phyloP scores from a whole-genome alignment of 805 yeast species.

The Wickerhamomyces xylosicus region DNA sequence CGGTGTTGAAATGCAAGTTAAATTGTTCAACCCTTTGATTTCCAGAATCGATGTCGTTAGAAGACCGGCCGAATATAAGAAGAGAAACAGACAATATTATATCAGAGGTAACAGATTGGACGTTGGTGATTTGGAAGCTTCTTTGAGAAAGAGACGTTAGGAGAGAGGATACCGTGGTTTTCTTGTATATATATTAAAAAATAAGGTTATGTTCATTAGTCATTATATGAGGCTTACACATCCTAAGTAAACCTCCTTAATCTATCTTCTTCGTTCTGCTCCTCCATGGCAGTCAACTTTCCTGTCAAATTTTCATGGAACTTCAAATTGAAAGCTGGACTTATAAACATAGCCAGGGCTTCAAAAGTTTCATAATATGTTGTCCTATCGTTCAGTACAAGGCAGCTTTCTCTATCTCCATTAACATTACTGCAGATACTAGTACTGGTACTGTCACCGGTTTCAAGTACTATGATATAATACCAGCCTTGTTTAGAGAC shows the following conservation, averaged over 20 bases:
- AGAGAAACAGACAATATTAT: slow-evolving; percentile 82
- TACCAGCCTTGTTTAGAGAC: background rate
- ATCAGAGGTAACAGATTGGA: slow-evolving; percentile 73
- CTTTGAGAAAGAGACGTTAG: slow-evolving; percentile 21
- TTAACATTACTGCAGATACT: too few species aligned
- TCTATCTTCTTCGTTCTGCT: background rate
- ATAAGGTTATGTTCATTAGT: too few species aligned
- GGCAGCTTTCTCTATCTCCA: too few species aligned
- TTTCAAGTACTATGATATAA: too few species aligned
- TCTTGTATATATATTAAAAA: too few species aligned
- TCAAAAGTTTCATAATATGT: background rate
- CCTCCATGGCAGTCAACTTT: too few species aligned
- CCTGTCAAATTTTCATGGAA: background rate
- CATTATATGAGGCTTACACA: too few species aligned
- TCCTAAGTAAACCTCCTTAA: background rate
- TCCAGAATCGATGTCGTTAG: slow-evolving; percentile 68
- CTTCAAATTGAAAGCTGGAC: background rate
- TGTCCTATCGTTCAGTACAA: too few species aligned
- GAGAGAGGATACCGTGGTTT: slow-evolving; percentile 5
- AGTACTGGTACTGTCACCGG: too few species aligned
- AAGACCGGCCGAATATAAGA: slow-evolving; percentile 62
- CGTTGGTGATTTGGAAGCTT: slow-evolving; percentile 57
- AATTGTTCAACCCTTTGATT: slow-evolving; percentile 71
- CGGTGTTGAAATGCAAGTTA: slow-evolving; percentile 81
- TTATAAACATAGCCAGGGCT: background rate